phyloP scores from a whole-genome alignment of 805 yeast genomes.

The Yamadazyma sp. region DNA sequence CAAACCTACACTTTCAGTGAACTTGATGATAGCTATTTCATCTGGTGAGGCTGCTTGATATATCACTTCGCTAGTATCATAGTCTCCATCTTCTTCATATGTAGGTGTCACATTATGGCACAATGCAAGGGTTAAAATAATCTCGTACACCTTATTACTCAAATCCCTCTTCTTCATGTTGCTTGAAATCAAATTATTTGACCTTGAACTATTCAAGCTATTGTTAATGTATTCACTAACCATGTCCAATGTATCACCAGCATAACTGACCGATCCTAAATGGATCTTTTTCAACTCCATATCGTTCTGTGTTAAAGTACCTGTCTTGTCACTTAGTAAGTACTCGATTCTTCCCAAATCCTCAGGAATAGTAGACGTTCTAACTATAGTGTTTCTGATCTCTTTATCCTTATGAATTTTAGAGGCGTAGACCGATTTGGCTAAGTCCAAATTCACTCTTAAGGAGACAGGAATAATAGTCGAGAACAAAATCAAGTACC shows the following conservation, averaged over 20 bases:
- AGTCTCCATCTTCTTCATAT: slow-evolving; percentile 64
- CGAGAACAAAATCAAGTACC: slow-evolving; percentile 87
- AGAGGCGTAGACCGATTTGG: slow-evolving; percentile 92
- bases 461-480: slow-evolving; percentile 95
- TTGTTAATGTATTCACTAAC: slow-evolving; percentile 65
- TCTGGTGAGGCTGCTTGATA: slow-evolving; percentile 99
- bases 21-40: slow-evolving; percentile 94
- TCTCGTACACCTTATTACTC: slow-evolving; percentile 72
- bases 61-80: slow-evolving; percentile 39
- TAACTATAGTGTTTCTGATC: slow-evolving; percentile 85
- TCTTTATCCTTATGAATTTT: slow-evolving; percentile 86
- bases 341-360: slow-evolving; percentile 96
- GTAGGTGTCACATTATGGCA: slow-evolving; percentile 98
- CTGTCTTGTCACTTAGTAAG: slow-evolving; percentile 90
- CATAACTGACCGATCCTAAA: slow-evolving; percentile 88
- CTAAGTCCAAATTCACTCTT: slow-evolving; percentile 91
- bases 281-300: slow-evolving; percentile 95
- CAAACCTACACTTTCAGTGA: slow-evolving; percentile 83
- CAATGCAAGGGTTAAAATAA: slow-evolving; percentile 80
- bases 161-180: slow-evolving; percentile 59
- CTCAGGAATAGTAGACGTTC: slow-evolving; percentile 97
- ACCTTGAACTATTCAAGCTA: slow-evolving; percentile 11
- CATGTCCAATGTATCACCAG: slow-evolving; percentile 88
- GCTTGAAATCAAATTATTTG: slow-evolving; percentile 9
- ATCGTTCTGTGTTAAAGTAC: slow-evolving; percentile 96